These are phyloP conservation scores for Tuber melanosporum DNA, from an alignment of 495 filamentous ascomycete species.

Conservation along the genomic window DNA sequence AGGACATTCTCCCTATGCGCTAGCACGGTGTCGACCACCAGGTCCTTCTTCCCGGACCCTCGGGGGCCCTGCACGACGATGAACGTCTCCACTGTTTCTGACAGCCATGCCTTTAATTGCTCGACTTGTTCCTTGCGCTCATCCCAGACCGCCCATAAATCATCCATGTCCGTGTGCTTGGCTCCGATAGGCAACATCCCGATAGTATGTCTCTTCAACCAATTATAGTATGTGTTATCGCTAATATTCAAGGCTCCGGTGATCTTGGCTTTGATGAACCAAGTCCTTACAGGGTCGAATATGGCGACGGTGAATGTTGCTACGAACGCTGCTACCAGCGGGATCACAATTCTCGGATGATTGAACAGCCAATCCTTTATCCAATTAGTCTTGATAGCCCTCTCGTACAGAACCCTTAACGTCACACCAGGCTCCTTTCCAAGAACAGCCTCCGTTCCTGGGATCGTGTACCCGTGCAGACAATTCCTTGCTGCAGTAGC, in stretches of 20 bases:
- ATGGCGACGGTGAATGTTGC: slow-evolving; percentile 81
- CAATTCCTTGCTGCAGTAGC: slow-evolving; percentile 82
- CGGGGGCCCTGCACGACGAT: slow-evolving; percentile 89
- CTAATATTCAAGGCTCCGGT: slow-evolving; percentile 66
- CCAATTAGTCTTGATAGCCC: slow-evolving; percentile 64
- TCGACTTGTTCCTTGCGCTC: slow-evolving; percentile 75
- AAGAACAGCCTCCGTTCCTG: slow-evolving; percentile 51
- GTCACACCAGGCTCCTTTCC: slow-evolving; percentile 68
- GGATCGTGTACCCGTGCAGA: slow-evolving; percentile 73
- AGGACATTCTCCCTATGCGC: slow-evolving; percentile 69
- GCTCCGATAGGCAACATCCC: slow-evolving; percentile 59
- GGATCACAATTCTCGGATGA: slow-evolving; percentile 85
- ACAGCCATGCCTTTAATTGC: slow-evolving; percentile 75
- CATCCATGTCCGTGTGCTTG: slow-evolving; percentile 55
- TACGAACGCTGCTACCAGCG: slow-evolving; percentile 67
- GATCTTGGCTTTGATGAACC: slow-evolving; percentile 82
- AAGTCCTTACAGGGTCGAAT: slow-evolving; percentile 88
- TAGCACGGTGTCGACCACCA: slow-evolving; percentile 78
- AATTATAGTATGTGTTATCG: slow-evolving; percentile 63
- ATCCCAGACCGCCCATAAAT: slow-evolving; percentile 76
- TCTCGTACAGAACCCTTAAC: slow-evolving; percentile 74
- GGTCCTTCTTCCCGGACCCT: slow-evolving; percentile 82
- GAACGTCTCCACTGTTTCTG: slow-evolving; percentile 82
- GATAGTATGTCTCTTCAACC: slow-evolving; percentile 72
- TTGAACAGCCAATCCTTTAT: slow-evolving; percentile 82